phyloP scores from a whole-genome alignment of 176 grass and related monocot genomes.

The Oryza officinalis region DNA sequence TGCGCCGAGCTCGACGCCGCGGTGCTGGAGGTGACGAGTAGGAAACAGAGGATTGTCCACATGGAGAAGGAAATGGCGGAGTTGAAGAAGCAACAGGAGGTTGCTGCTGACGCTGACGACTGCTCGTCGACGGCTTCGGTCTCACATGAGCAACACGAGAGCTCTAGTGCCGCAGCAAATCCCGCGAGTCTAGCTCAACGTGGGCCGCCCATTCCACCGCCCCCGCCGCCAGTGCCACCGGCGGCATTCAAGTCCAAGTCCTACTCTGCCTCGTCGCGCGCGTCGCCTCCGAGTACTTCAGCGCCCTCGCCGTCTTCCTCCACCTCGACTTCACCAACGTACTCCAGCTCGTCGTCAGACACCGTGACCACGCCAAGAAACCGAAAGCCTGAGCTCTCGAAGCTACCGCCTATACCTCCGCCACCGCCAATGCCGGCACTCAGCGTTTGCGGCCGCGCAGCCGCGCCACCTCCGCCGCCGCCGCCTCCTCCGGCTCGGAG shows the following conservation, averaged over 20 bases:
- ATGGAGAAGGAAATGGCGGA: constrained; percentile 73
- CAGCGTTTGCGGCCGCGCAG: not conserved
- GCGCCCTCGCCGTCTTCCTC: constrained; percentile 58
- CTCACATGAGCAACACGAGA: constrained; percentile 26
- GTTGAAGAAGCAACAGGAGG: constrained; percentile 43
- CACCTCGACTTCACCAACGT: constrained; percentile 39
- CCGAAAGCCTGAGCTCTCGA: constrained; percentile 48
- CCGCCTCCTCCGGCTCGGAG: constrained; percentile 58
- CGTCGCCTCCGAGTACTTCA: constrained; percentile 37
- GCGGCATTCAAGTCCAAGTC: constrained; percentile 45
- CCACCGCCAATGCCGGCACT: constrained; percentile 42
- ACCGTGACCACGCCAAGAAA: constrained; percentile 38
- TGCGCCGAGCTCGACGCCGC: constrained; percentile 62
- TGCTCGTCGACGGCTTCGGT: constrained; percentile 78
- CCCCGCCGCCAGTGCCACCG: constrained; percentile 40
- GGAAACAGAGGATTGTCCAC: constrained; percentile 61
- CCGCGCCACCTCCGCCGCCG: constrained; percentile 51
- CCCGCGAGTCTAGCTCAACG: not conserved
- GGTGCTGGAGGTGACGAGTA: constrained; percentile 48
- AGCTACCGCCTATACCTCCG: constrained; percentile 83
- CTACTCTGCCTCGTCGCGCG: constrained; percentile 41
- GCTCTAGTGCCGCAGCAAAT: constrained; percentile 27
- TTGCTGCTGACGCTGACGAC: constrained; percentile 52
- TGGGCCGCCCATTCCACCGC: constrained; percentile 29
- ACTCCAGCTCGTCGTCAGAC: constrained; percentile 52